These are phyloP conservation scores for Lichtheimia ornata DNA, from an alignment of 371 early-diverging fungal genomes.

Conservation along the genomic window DNA sequence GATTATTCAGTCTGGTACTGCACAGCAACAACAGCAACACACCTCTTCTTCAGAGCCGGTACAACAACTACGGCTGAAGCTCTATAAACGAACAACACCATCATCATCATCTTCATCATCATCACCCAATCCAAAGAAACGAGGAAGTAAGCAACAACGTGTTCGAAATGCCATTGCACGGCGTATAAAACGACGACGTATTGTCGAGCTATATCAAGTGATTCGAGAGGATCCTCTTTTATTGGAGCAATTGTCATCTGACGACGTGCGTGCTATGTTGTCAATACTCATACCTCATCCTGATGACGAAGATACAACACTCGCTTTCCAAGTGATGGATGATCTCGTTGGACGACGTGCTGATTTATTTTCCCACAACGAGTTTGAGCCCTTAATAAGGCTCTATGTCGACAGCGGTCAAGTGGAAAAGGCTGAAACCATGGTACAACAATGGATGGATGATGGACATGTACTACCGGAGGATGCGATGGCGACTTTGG, in stretches of 20 bases:
- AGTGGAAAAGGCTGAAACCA: conserved; percentile 16
- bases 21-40: conserved; percentile 7
- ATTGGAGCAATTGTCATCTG: conserved; percentile 12
- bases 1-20: neutral
- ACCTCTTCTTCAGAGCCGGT: conserved; percentile 3
- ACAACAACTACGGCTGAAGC: conserved; percentile 1
- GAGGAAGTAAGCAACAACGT: neutral
- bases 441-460: conserved; percentile 11
- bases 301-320: neutral
- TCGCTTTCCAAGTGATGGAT: conserved; percentile 11
- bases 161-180: conserved; percentile 6
- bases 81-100: conserved; percentile 4
- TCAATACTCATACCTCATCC: conserved; percentile 11
- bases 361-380: conserved; percentile 3
- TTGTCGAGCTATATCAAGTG: conserved; percentile 8
- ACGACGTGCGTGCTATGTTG: conserved; percentile 19
- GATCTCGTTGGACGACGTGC: conserved; percentile 10
- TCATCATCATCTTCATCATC: too few species aligned
- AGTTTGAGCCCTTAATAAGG: conserved; percentile 8
- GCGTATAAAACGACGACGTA: conserved; percentile 4
- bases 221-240: conserved; percentile 3
- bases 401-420: conserved; percentile 14
- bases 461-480: conserved; percentile 15
- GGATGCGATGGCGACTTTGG: conserved; percentile 25
- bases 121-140: neutral